Conservation (phyloP, 148 eudicot genomes). For the Rhododendron mucronatum region DNA sequence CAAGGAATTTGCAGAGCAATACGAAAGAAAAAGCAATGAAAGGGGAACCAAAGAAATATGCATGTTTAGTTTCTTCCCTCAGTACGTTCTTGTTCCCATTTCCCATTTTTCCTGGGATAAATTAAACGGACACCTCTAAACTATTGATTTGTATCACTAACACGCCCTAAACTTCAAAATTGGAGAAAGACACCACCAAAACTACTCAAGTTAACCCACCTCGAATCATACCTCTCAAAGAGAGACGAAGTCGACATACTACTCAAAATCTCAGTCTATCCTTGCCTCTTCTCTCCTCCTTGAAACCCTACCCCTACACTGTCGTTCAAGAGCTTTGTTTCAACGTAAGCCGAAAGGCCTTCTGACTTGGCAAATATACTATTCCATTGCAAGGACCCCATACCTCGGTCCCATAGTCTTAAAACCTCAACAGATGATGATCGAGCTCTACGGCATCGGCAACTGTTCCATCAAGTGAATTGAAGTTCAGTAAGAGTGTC, state of each 20-base stretch:
- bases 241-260: constrained; percentile 87
- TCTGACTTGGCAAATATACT: constrained; percentile 63
- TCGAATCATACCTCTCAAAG: constrained; percentile 75
- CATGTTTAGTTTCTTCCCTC: background rate
- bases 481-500: background rate
- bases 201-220: constrained; percentile 32
- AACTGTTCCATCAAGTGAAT: background rate
- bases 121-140: background rate
- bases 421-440: too few species aligned
- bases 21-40: background rate
- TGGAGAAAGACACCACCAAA: too few species aligned
- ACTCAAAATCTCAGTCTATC: constrained; percentile 57
- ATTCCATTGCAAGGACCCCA: too few species aligned
- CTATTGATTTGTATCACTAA: background rate
- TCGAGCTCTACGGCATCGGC: background rate
- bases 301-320: constrained; percentile 22
- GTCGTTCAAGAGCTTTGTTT: constrained; percentile 63
- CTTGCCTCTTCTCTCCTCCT: constrained; percentile 55
- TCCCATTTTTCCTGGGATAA: background rate
- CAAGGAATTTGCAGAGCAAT: background rate
- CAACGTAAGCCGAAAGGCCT: constrained; percentile 79
- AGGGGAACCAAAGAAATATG: background rate
- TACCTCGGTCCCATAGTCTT: background rate
- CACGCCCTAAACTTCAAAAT: constrained; percentile 33
- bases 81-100: background rate